phyloP scores from a whole-genome alignment of 352 stramenopile genomes.

The Phytophthora crassamura region DNA sequence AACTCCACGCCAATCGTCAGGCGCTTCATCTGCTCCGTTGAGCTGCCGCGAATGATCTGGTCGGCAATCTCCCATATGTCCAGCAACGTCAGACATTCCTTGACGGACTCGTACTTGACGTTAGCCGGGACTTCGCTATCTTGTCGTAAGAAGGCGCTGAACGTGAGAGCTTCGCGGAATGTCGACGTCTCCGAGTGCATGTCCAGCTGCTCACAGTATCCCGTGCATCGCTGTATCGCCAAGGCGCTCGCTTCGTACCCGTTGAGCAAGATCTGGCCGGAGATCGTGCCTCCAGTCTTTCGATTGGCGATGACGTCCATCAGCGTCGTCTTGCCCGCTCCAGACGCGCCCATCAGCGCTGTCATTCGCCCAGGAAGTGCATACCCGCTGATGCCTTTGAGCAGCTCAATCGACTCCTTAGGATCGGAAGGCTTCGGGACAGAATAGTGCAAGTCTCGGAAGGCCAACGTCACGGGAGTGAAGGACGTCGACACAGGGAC shows the following conservation, averaged over 20 bases:
- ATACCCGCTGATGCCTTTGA: constrained; percentile 28
- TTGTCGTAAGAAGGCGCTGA: constrained; percentile 81
- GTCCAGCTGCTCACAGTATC: constrained; percentile 83
- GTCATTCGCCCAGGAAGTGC: constrained; percentile 39
- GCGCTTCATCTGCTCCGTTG: constrained; percentile 47
- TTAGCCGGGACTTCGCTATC: constrained; percentile 40
- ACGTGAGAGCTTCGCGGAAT: too few species aligned
- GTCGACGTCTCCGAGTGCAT: constrained; percentile 81
- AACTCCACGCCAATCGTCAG: constrained; percentile 49
- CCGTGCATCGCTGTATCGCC: constrained; percentile 45
- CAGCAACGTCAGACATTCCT: constrained; percentile 84
- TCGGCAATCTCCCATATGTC: constrained; percentile 60
- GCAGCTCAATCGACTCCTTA: constrained; percentile 27
- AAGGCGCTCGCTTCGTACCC: constrained; percentile 25
- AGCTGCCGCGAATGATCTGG: constrained; percentile 37
- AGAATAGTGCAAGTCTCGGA: constrained; percentile 29
- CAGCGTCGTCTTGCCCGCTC: constrained; percentile 87
- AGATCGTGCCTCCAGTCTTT: constrained; percentile 70
- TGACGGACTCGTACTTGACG: constrained; percentile 56
- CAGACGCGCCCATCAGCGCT: constrained; percentile 58
- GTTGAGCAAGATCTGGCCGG: constrained; percentile 25
- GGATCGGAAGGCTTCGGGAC: constrained; percentile 27
- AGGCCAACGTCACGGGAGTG: constrained; percentile 31
- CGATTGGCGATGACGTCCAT: constrained; percentile 92
- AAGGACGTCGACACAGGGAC: constrained; percentile 11